Evolutionary conservation across 2,329 filamentous ascomycete genomes (phyloP).

Genomic region (Aspergillus glaucus): DNA sequence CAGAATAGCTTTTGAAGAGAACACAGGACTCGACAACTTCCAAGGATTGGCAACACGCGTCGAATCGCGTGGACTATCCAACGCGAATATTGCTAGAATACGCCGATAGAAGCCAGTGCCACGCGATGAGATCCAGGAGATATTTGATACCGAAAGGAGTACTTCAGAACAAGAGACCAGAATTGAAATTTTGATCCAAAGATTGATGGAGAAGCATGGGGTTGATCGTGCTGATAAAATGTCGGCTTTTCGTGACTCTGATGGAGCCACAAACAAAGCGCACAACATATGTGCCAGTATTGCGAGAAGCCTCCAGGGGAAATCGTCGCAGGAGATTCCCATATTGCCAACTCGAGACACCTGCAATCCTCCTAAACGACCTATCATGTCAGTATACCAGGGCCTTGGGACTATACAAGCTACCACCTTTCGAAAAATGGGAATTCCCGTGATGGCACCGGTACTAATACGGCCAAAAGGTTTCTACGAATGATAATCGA

Average conservation of each 20-base stretch:
- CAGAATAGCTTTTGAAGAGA: background rate
- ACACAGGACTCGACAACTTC: background rate
- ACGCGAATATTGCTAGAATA: background rate
- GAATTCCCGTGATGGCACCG: too few species aligned
- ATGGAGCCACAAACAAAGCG: background rate
- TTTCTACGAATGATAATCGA: too few species aligned
- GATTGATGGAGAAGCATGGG: slow-evolving; percentile 1
- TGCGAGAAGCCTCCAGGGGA: background rate
- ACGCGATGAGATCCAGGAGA: background rate
- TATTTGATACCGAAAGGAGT: background rate
- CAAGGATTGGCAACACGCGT: background rate
- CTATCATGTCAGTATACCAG: too few species aligned
- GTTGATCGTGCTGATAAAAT: slow-evolving; percentile 1
- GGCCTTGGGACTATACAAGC: too few species aligned
- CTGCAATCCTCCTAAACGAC: background rate
- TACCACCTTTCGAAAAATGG: too few species aligned
- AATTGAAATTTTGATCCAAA: background rate
- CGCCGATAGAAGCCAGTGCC: background rate
- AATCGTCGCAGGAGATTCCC: background rate
- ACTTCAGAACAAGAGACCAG: background rate
- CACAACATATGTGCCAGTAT: background rate
- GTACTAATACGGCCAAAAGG: too few species aligned
- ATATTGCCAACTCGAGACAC: background rate
- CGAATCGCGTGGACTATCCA: background rate
- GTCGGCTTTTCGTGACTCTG: background rate